These are phyloP conservation scores for Infundibulicybe gibba DNA, from an alignment of 768 basidiomycete species.

Conservation along the genomic window DNA sequence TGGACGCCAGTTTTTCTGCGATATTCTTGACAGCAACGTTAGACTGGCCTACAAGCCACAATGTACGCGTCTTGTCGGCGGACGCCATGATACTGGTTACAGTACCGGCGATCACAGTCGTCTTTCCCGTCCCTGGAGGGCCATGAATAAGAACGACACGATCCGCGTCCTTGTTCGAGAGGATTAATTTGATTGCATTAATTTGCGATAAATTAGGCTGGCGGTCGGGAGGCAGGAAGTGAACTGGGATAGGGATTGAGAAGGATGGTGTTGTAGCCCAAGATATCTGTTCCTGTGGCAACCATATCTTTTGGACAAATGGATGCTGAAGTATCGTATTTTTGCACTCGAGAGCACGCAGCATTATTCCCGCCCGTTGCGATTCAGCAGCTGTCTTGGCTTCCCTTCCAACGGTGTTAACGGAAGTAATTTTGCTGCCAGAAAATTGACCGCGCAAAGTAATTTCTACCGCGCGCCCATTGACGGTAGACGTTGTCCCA, in stretches of 20 bases:
- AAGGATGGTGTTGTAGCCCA: slow-evolving; percentile 8
- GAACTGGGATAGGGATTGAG: slow-evolving; percentile 7
- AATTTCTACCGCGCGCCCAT: slow-evolving; percentile 36
- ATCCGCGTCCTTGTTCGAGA: slow-evolving; percentile 23
- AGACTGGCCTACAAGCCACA: slow-evolving; percentile 72
- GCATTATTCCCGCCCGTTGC: slow-evolving; percentile 19
- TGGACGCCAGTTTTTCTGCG: slow-evolving; percentile 59
- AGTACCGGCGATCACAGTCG: slow-evolving; percentile 54
- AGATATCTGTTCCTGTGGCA: slow-evolving; percentile 12
- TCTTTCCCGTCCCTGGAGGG: slow-evolving; percentile 65
- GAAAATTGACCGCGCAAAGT: slow-evolving; percentile 16
- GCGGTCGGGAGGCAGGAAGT: slow-evolving; percentile 12
- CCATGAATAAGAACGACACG: slow-evolving; percentile 38
- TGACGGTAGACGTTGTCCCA: slow-evolving; percentile 22
- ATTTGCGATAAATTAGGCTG: slow-evolving; percentile 32
- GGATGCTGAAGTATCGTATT: slow-evolving; percentile 23
- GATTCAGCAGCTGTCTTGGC: slow-evolving; percentile 44
- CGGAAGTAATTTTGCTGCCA: slow-evolving; percentile 22
- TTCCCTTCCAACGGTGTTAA: slow-evolving; percentile 46
- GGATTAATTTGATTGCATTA: slow-evolving; percentile 26
- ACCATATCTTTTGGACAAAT: slow-evolving; percentile 32
- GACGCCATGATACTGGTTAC: slow-evolving; percentile 30
- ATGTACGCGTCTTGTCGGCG: slow-evolving; percentile 20
- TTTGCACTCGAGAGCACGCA: slow-evolving; percentile 19
- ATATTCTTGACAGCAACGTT: slow-evolving; percentile 83